Percentiles rank a stretch among this genome's conserved stretches.
These are phyloP conservation scores for Pichia deserticola DNA, from an alignment of 805 yeast genomes.

Conservation along the genomic window DNA sequence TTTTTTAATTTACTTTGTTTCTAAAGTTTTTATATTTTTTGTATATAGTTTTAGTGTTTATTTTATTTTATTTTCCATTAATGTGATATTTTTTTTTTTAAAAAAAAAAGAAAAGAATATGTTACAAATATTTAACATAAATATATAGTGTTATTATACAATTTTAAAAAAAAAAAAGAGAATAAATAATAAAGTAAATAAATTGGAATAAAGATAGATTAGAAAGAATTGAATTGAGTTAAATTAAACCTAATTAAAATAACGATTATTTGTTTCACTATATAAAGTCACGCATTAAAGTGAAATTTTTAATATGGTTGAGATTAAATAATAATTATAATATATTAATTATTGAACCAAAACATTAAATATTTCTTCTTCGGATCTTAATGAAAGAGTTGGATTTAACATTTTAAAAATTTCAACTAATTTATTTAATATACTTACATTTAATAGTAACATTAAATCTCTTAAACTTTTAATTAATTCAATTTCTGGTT, in stretches of 20 bases:
- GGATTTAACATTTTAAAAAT: slow-evolving; percentile 22
- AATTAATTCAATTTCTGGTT: background rate
- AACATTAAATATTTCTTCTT: slow-evolving; percentile 2
- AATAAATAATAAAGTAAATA: no score
- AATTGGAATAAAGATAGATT: no score
- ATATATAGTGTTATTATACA: no score
- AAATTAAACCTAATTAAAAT: no score
- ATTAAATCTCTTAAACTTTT: slow-evolving; percentile 14
- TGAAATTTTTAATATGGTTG: background rate
- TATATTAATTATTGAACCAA: background rate
- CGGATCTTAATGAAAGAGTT: slow-evolving; percentile 9
- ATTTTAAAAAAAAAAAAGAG: no score
- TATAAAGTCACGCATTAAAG: background rate
- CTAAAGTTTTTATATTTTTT: background rate
- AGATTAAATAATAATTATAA: background rate
- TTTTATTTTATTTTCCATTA: no score
- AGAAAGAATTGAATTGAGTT: no score
- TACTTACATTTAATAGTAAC: slow-evolving; percentile 22
- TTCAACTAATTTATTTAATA: slow-evolving; percentile 24
- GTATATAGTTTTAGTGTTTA: no score
- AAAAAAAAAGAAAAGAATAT: no score
- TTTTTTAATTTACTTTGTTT: background rate
- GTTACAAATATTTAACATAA: no score
- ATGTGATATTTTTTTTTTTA: no score
- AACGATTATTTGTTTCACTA: no score